Evolutionary conservation across 2,329 filamentous ascomycete genomes (phyloP), one percentile per base, ranked within the genome.

Genomic region (Fusarium hainanense): DNA sequence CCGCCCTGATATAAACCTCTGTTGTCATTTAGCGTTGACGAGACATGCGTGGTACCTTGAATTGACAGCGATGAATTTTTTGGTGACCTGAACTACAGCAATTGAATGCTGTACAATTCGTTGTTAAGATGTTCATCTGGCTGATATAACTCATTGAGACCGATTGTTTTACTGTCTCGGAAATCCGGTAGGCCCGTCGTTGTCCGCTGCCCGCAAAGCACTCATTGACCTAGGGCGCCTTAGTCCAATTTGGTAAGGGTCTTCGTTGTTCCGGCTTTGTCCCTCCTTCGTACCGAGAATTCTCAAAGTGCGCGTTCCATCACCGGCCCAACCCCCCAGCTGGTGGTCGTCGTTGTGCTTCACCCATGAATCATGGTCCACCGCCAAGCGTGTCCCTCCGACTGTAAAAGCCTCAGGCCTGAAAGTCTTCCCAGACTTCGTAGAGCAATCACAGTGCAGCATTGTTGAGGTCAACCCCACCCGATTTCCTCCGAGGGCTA

Each of bases 401-500:
- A 68, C 70, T 68, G 71, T 74, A 76, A 76, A 76, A 74, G 74
- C 77, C 77, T 79, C 72, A 79, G 77, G 77, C 77, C 54, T 65
- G 74, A 66, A 77, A 63, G 62, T 51, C 46, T 58, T 59, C 63
- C 37, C 63, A 75, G 62, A 54, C n/a, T 47, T 44, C 57, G 59
- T 65, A 75, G 72, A 70, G 73, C 75, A 77, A 77, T 76, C 73
- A 73, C 52, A 61, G 68, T 56, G 66, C 72, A 71, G 72, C 49
- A 74, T 75, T 74, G 64, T 67, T 63, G 54, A 70, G 74, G 64
- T 56, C 54, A 71, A 74, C 70, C 68, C 77, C 77, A 79, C 78
- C 78, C 77, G 77, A 73, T 66, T 79, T 77, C 77, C 75, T 68
- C 77, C 77, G 78, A 76, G 43, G 68, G 75, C 74, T 74, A 75